Evolutionary conservation across 2,329 filamentous ascomycete species (phyloP).

Genomic region (Escovopsis weberi): DNA sequence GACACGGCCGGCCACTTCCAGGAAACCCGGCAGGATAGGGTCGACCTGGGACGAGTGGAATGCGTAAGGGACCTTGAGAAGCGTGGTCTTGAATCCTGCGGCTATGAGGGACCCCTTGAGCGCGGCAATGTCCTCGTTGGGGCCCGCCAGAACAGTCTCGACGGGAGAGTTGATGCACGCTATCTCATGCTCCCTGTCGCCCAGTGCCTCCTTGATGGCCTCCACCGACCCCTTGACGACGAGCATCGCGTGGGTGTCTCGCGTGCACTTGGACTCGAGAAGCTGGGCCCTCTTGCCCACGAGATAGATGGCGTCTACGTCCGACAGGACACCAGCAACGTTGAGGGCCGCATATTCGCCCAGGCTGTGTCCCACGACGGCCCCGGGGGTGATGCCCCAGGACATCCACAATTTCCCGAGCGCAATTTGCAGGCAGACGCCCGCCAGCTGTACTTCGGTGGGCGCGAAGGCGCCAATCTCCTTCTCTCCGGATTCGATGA

Average conservation of each 20-base stretch:
- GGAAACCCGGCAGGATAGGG: constrained; percentile 42
- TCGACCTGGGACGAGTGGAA: constrained; percentile 41
- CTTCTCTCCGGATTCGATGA: constrained; percentile 25
- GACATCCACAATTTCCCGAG: constrained; percentile 39
- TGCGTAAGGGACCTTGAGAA: constrained; percentile 35
- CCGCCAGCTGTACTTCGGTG: constrained; percentile 33
- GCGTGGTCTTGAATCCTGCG: constrained; percentile 18
- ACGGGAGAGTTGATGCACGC: constrained; percentile 67
- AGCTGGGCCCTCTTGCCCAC: constrained; percentile 55
- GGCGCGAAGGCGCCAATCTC: constrained; percentile 4
- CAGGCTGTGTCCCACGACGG: constrained; percentile 42
- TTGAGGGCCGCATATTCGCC: constrained; percentile 33
- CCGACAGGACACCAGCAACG: constrained; percentile 55
- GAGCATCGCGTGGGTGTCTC: constrained; percentile 49
- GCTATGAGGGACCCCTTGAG: constrained; percentile 16
- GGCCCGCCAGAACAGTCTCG: constrained; percentile 47
- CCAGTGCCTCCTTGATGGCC: constrained; percentile 13
- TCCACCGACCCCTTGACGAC: constrained; percentile 24
- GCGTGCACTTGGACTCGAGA: constrained; percentile 49
- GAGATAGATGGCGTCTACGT: constrained; percentile 56
- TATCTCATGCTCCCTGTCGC: constrained; percentile 26
- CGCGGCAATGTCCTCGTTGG: constrained; percentile 9
- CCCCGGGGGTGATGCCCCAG: constrained; percentile 37
- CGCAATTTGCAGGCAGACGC: constrained; percentile 42
- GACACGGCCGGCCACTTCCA: constrained; percentile 25